These are phyloP conservation scores for Botrytis cinerea DNA, from an alignment of 2,329 filamentous ascomycete genomes.

Conservation along the genomic window DNA sequence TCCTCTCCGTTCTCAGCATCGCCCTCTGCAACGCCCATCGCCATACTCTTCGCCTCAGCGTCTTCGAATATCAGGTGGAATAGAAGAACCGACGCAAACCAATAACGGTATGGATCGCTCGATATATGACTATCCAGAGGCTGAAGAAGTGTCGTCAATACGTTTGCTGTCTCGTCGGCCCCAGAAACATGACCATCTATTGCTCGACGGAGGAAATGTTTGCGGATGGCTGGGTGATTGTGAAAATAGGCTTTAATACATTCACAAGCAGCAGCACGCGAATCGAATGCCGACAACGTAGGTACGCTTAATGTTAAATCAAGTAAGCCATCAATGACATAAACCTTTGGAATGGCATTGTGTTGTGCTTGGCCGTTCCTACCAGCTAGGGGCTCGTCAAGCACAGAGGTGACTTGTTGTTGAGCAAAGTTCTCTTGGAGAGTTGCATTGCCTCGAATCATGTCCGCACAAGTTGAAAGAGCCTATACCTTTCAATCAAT, in stretches of 20 bases:
- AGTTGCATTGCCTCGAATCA: conserved; percentile 76
- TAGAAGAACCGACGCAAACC: conserved; percentile 85
- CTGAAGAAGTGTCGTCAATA: conserved; percentile 77
- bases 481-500: conserved; percentile 54
- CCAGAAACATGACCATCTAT: conserved; percentile 83
- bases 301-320: conserved; percentile 75
- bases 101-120: conserved; percentile 80
- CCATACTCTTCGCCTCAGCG: conserved; percentile 72
- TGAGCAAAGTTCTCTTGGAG: conserved; percentile 91
- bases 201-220: conserved; percentile 83
- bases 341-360: conserved; percentile 64
- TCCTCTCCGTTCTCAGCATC: conserved; percentile 89
- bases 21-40: conserved; percentile 84
- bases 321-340: conserved; percentile 91
- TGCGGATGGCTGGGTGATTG: conserved; percentile 75
- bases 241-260: conserved; percentile 93
- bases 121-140: conserved; percentile 61
- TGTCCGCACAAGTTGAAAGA: conserved; percentile 79
- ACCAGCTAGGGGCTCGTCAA: conserved; percentile 44
- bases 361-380: conserved; percentile 46
- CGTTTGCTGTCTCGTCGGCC: conserved; percentile 82
- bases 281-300: conserved; percentile 68
- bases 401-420: conserved; percentile 70
- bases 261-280: conserved; percentile 81
- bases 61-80: conserved; percentile 86